These are phyloP conservation scores for Besnoitia besnoiti DNA, from an alignment of 169 alveolate genomes.

Conservation along the genomic window DNA sequence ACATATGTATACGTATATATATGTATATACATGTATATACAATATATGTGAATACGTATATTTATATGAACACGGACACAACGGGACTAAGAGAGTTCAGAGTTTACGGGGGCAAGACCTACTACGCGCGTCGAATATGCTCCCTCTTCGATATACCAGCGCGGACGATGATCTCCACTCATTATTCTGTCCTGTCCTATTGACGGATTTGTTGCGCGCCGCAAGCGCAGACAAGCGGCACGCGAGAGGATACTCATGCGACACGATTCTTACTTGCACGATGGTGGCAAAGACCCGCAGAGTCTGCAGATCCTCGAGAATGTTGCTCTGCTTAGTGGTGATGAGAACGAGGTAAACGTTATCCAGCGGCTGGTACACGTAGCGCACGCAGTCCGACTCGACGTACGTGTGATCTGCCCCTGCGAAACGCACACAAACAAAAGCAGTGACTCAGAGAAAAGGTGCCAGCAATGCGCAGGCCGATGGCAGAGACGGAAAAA, in stretches of 20 bases:
- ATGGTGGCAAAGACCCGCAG: constrained; percentile 84
- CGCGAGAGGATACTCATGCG: too few relatives aligned
- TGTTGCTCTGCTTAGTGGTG: constrained; percentile 87
- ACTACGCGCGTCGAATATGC: too few relatives aligned
- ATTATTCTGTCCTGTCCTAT: too few relatives aligned
- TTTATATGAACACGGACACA: background rate
- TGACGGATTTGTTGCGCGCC: too few relatives aligned
- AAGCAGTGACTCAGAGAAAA: background rate
- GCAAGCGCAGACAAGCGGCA: too few relatives aligned
- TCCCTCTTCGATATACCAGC: too few relatives aligned
- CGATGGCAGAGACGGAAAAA: background rate
- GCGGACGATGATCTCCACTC: too few relatives aligned
- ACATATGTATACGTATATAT: background rate
- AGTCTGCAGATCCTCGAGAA: constrained; percentile 90
- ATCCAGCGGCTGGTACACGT: constrained; percentile 90
- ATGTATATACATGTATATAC: background rate
- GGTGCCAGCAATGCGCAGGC: background rate
- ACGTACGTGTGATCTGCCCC: constrained; percentile 87
- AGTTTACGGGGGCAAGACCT: too few relatives aligned
- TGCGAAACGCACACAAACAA: constrained; percentile 1
- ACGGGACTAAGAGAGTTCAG: too few relatives aligned
- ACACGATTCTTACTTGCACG: too few relatives aligned
- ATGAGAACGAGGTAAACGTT: constrained; percentile 83
- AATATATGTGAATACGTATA: background rate
- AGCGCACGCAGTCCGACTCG: constrained; percentile 87